Evolutionary conservation across 257 asterid genomes (phyloP), one percentile per base, ranked within the genome.

Genomic region (Salvia splendens): DNA sequence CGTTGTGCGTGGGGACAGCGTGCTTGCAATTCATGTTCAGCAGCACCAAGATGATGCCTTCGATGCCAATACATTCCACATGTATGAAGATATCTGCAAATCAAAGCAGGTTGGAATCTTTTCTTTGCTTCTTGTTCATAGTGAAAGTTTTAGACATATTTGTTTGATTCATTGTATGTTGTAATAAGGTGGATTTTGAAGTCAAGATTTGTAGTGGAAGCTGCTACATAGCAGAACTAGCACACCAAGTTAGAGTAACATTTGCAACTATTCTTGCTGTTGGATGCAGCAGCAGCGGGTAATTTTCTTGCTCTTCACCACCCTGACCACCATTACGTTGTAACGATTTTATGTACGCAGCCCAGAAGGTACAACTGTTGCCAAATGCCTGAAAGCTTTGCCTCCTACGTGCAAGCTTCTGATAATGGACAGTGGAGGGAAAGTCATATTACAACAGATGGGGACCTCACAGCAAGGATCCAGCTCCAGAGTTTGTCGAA

Each of bases 371-470:
- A 68, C 87, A 17, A 76, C 64, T 8, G 53, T 77, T 7, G 73
- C 84, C 54, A 80, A 75, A 50, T 68, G 14, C 72, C 75, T 80
- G 77, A 90, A 83, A 78, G 80, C 81, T 59, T 60, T 90, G 79
- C 96, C 97, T 83, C 97, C 97, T 6, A 83, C 89, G 61, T 90
- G 97, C 76, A 69, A 78, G 71, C 96, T 90, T 68, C 71, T 86
- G 16, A 80, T 86, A 68, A 79, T 88, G 84, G 92, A 83, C 43
- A 50, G 64, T 43, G 86, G 80, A 49, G 96, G 97, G 20, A 84
- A 72, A 78, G 65, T 90, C 69, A 65, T 86, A 41, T 52, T 75
- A 59, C 87, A 79, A 74, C 83, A 67, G 71, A 75, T 66, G 76
- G 96, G 96, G 69, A 87, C 89, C 74, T 87, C 92, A 12, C 95